Conservation (phyloP, 2,329 filamentous ascomycete species). For the Dendryphion nanum region DNA sequence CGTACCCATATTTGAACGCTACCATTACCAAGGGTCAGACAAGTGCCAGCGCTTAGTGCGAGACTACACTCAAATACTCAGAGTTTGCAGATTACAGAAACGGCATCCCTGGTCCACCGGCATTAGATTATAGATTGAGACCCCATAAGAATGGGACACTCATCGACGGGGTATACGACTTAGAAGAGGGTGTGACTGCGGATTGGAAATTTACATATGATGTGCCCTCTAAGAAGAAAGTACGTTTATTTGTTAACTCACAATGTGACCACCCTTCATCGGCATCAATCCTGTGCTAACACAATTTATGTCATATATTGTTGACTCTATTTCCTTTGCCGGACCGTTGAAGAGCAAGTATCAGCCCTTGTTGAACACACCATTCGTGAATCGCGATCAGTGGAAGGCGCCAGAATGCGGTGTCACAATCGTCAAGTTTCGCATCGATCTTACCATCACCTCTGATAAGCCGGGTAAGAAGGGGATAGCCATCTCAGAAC, state of each 20-base stretch:
- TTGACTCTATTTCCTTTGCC: no score
- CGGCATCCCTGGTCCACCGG: no score
- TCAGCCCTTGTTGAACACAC: no score
- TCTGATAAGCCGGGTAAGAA: background rate
- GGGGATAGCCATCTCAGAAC: background rate
- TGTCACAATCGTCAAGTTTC: background rate
- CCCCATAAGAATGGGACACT: background rate
- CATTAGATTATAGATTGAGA: background rate
- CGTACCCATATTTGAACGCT: slow-evolving; percentile 1
- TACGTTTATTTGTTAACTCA: no score
- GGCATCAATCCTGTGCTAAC: no score
- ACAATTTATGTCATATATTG: no score
- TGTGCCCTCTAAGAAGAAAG: no score
- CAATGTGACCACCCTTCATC: no score
- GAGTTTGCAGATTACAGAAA: background rate
- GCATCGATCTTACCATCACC: background rate
- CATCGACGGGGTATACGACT: background rate
- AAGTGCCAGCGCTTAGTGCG: background rate
- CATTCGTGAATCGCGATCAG: no score
- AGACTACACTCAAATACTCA: background rate
- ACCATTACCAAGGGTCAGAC: no score
- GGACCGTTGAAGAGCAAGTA: no score
- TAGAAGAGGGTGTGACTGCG: background rate
- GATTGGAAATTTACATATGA: background rate
- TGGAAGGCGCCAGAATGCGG: background rate